These are phyloP conservation scores for Epichloe sibirici DNA, from an alignment of 2,329 filamentous ascomycete species.

Conservation along the genomic window DNA sequence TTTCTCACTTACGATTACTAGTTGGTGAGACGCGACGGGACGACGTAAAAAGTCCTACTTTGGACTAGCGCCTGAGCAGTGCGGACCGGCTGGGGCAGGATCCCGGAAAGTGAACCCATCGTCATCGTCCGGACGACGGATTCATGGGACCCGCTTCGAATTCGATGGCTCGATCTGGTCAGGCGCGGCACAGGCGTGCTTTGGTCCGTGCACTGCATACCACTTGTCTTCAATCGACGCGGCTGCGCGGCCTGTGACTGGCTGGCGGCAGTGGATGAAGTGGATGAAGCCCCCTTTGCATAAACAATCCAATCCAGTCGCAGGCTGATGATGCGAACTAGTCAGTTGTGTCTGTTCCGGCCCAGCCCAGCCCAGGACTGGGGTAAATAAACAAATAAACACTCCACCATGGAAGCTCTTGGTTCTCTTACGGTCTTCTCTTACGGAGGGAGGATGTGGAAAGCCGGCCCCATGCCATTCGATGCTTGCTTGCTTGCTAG, in stretches of 20 bases:
- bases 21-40: conserved; percentile 5
- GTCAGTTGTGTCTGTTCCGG: no score
- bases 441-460: background rate
- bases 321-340: background rate
- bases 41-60: background rate
- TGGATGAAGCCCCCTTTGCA: background rate
- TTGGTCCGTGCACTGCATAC: background rate
- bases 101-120: background rate
- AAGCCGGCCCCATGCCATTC: background rate
- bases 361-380: background rate
- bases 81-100: background rate
- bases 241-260: conserved; percentile 1
- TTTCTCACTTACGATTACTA: background rate
- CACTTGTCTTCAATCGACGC: conserved; percentile 1
- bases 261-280: background rate
- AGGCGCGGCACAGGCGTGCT: background rate
- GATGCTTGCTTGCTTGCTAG: background rate
- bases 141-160: background rate
- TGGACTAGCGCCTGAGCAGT: background rate
- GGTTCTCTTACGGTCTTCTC: no score
- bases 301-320: background rate
- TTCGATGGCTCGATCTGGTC: background rate
- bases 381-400: conserved; percentile 5
- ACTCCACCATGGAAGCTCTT: background rate
- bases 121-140: conserved; percentile 5